Base-by-base conservation (phyloP, 495 filamentous ascomycete species). In the Neurospora sp. region DNA sequence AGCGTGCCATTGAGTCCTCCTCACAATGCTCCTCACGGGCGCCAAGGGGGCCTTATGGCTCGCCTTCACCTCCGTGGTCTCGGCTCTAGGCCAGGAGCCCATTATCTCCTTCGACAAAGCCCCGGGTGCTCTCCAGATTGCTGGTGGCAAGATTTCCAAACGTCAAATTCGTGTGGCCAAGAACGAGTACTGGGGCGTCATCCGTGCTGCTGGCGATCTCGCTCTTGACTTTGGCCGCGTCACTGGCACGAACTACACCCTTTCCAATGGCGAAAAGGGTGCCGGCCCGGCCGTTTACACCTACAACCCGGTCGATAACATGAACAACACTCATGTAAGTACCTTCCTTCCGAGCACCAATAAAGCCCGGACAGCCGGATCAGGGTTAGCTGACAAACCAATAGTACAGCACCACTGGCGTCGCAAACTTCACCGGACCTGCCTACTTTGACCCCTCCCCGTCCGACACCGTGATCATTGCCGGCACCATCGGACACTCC, bases 191-290 rank as follows among this genome's bases (percentile, higher is more conserved):
- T 87, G 85, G 75, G 91, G 90, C 53, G 89, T 93, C 22, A 86
- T 92, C 70, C 86, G 90, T 44, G 92, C 90, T 9, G 89, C 88
- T 10, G 81, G 86, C 35, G 89, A 91, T 75, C 83, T 94, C 3
- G 87, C 90, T 1, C 78, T 82, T n/a, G 92, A 94, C 81, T 92
- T 94, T 80, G 88, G 89, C 12, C 85, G 87, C 17, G 90, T 92
- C 4, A 91, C 89, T 10, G 89, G 89, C 27, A 83, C 81, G 42
- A 88, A 89, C 75, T 85, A 90, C 72, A 86, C 85, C 17, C 77
- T 89, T 44, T 84, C 84, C 72, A 85, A 84, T 39, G 85, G 86
- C 73, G 79, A 84, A 59, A 81, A 76, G 37, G 75, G 75, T 41
- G 76, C 83, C 20, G n/a, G 59, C 20, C 76, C 82, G 10, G 81